Percentiles rank a stretch among this genome's conserved stretches.
Conservation (phyloP, 306 rosid genomes). For the Cicer arietinum region DNA sequence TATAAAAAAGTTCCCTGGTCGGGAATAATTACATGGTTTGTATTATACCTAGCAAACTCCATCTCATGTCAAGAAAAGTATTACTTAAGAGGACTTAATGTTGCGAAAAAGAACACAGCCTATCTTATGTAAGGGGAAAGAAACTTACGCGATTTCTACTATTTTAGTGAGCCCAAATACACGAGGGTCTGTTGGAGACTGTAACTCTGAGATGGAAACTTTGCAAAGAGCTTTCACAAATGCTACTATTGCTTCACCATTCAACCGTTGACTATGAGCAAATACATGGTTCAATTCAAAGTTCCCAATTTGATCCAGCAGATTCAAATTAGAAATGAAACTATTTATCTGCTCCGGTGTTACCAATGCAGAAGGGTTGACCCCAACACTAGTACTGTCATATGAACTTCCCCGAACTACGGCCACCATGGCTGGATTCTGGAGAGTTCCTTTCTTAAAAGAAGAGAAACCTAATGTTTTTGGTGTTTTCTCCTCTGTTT, state of each 20-base stretch:
- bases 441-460: slow-evolving; percentile 86
- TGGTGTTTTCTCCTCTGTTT: slow-evolving; percentile 71
- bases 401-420: slow-evolving; percentile 98
- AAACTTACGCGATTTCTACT: slow-evolving; percentile 95
- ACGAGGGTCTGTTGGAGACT: slow-evolving; percentile 99
- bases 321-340: slow-evolving; percentile 89
- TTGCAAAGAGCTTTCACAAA: slow-evolving; percentile 96
- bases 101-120: slow-evolving; percentile 34
- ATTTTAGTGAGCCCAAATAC: slow-evolving; percentile 98
- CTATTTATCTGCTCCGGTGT: slow-evolving; percentile 87
- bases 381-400: slow-evolving; percentile 85
- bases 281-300: slow-evolving; percentile 98
- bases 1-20: neutral
- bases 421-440: slow-evolving; percentile 93
- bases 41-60: slow-evolving; percentile 37
- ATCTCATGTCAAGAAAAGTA: neutral
- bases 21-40: neutral
- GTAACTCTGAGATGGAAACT: slow-evolving; percentile 92
- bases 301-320: slow-evolving; percentile 93
- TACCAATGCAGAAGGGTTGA: slow-evolving; percentile 76
- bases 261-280: slow-evolving; percentile 98
- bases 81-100: slow-evolving; percentile 17
- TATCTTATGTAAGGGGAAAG: slow-evolving; percentile 30
- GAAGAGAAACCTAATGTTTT: slow-evolving; percentile 71
- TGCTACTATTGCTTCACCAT: slow-evolving; percentile 97